These are phyloP conservation scores for Thyridium curvatum DNA, from an alignment of 2,329 filamentous ascomycete species.

Conservation along the genomic window DNA sequence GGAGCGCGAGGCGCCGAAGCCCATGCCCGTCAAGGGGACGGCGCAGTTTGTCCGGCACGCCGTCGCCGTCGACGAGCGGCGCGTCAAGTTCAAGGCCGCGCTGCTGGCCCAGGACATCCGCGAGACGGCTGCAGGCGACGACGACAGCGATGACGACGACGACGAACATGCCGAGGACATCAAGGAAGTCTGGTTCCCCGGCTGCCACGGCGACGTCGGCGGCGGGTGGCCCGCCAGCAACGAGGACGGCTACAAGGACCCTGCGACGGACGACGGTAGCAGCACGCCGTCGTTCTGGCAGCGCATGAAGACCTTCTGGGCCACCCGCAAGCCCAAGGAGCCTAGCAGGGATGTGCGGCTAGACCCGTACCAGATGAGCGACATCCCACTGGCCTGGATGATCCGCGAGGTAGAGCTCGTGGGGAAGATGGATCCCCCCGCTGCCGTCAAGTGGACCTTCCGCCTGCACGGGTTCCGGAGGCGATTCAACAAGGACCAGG, in stretches of 20 bases:
- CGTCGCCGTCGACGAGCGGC: constrained; percentile 45
- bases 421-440: constrained; percentile 16
- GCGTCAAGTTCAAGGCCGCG: constrained; percentile 48
- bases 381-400: constrained; percentile 47
- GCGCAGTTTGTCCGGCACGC: constrained; percentile 43
- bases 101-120: constrained; percentile 32
- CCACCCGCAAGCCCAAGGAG: constrained; percentile 21
- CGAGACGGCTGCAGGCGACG: neutral
- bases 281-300: constrained; percentile 31
- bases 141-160: constrained; percentile 12
- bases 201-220: constrained; percentile 46
- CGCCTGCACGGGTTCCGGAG: constrained; percentile 21
- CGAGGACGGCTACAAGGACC: no score
- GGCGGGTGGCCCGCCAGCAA: constrained; percentile 39
- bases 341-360: constrained; percentile 20
- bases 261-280: no score
- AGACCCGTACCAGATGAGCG: constrained; percentile 37
- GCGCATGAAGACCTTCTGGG: constrained; percentile 27
- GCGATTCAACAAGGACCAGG: constrained; percentile 23
- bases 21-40: constrained; percentile 29
- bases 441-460: no score
- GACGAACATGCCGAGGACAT: constrained; percentile 12
- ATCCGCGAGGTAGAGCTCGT: constrained; percentile 38
- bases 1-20: constrained; percentile 28
- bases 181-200: constrained; percentile 50